These are phyloP conservation scores for Castanospermum australe DNA, from an alignment of 306 rosid genomes.

Conservation along the genomic window DNA sequence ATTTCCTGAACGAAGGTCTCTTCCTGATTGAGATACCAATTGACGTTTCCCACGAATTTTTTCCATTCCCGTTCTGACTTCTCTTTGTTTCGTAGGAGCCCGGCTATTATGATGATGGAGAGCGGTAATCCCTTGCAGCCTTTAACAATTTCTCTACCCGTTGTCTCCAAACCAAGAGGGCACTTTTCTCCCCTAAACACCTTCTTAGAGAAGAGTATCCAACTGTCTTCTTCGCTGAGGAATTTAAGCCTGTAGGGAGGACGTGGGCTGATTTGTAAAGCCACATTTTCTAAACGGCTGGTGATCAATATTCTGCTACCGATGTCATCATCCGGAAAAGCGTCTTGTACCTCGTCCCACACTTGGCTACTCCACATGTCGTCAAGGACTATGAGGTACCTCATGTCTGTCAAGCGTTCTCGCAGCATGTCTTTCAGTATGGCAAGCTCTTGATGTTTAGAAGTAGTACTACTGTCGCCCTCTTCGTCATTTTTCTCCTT, in stretches of 20 bases:
- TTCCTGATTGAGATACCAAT: neutral
- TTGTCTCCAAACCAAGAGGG: neutral
- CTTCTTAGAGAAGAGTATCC: neutral
- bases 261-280: neutral
- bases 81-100: neutral
- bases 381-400: neutral
- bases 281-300: neutral
- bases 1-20: neutral
- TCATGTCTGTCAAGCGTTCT: neutral
- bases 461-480: neutral
- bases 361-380: neutral
- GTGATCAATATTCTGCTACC: constrained; percentile 8
- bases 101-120: neutral
- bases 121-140: neutral
- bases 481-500: neutral
- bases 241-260: neutral
- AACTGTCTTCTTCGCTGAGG: neutral
- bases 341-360: neutral
- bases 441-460: neutral
- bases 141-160: neutral
- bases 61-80: neutral
- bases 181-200: neutral
- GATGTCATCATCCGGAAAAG: neutral
- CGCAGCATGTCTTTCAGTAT: neutral
- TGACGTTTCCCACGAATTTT: neutral